Base-by-base conservation (phyloP, 352 stramenopile genomes). In the Phytophthora cactorum region DNA sequence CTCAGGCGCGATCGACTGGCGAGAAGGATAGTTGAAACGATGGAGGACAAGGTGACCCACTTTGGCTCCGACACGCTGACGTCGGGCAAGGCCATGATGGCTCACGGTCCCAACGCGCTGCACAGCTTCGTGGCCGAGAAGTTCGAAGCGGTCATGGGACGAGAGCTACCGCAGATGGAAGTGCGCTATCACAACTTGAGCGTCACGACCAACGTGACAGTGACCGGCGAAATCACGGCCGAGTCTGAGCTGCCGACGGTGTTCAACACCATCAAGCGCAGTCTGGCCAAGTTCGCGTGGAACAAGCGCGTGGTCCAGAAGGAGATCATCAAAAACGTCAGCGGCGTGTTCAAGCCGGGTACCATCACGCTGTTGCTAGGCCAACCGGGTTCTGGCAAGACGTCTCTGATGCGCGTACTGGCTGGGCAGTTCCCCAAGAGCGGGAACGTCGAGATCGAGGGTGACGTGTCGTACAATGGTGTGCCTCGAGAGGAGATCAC, bases 101-200 rank as follows among this genome's bases (percentile, higher is more conserved):
- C 68, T 22, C 53, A 67, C 7, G 62, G 63, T 22, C 56, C 67
- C 2, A 57, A 73, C 7, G 61, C 59, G 22, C 61, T 81, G 29
- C 69, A 83, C 52, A 41, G 60, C 12, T 68, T 74, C 68, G 65
- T 81, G n/a, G 59, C 71, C 6, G 59, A 49, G 15, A 52, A 38
- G 15, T 43, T 82, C 25, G 75, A 79, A 50, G 54, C 52, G 9
- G 75, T 68, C 4, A 50, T 82, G 32, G 68, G 65, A 7, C 71
- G 71, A 0, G 59, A 61, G 27, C 61, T 82, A 53, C 68, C 75
- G 8, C 71, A 73, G 57, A 79, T 82, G 64, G 71, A 82, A 47
- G 56, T 82, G 44, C 75, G 66, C 17, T 62, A 62, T 43, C 63
- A 15, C 36, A 64, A 73, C 15, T 17, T 73, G 38, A 63, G 44